These are phyloP conservation scores for Intubia oerlemansii DNA, from an alignment of 2,329 filamentous ascomycete genomes.

Conservation along the genomic window DNA sequence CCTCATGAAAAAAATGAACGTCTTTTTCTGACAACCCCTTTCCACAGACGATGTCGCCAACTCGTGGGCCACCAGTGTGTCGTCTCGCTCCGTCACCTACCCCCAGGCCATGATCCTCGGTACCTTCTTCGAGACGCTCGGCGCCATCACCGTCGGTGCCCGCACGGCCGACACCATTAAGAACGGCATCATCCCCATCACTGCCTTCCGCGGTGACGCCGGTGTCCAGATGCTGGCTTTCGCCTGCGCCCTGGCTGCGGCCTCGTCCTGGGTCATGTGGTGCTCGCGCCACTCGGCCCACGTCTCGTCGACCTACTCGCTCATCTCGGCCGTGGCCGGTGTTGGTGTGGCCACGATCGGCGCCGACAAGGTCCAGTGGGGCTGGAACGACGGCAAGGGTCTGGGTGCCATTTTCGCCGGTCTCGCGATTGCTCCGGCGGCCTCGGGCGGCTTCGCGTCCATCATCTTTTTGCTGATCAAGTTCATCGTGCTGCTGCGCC, in stretches of 20 bases:
- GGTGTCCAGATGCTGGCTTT: slow-evolving; percentile 49
- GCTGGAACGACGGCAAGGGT: slow-evolving; percentile 46
- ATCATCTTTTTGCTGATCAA: slow-evolving; percentile 56
- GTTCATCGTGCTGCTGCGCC: slow-evolving; percentile 45
- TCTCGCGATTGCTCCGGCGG: slow-evolving; percentile 47
- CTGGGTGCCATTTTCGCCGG: slow-evolving; percentile 53
- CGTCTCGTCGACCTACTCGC: slow-evolving; percentile 52
- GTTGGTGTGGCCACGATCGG: slow-evolving; percentile 48
- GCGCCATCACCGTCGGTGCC: slow-evolving; percentile 44
- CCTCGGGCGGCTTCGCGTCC: slow-evolving; percentile 42
- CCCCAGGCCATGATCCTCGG: slow-evolving; percentile 46
- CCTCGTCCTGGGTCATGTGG: slow-evolving; percentile 61
- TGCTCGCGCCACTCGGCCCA: slow-evolving; percentile 53
- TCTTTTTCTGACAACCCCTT: neutral
- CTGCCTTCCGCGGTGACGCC: slow-evolving; percentile 35
- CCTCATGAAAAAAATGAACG: too few relatives aligned
- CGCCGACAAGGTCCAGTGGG: slow-evolving; percentile 41
- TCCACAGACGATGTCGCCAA: slow-evolving; percentile 60
- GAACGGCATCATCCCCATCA: slow-evolving; percentile 47
- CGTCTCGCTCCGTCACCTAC: slow-evolving; percentile 55
- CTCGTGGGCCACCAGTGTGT: slow-evolving; percentile 62
- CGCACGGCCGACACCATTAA: slow-evolving; percentile 60
- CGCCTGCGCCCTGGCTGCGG: slow-evolving; percentile 39
- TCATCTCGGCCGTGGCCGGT: slow-evolving; percentile 46
- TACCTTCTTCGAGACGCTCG: slow-evolving; percentile 45